phyloP scores from a whole-genome alignment of 192 early-diverging fungal species.

The Backusella mclennaniae region DNA sequence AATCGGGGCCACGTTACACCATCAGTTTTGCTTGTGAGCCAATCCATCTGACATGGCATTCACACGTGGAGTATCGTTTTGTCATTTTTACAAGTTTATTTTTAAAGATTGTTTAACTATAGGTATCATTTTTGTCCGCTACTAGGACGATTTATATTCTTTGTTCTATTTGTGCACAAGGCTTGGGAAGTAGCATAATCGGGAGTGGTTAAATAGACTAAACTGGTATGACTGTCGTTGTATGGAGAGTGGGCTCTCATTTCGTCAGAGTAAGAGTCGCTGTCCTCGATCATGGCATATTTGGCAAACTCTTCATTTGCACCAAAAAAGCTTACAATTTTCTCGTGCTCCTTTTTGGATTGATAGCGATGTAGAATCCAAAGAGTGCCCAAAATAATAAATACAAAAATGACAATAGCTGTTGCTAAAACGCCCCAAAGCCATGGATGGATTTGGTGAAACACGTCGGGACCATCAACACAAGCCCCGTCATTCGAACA shows the following conservation, averaged over 20 bases:
- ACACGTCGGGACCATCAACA: conserved; percentile 33
- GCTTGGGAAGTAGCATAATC: conserved; percentile 27
- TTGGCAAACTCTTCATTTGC: conserved; percentile 30
- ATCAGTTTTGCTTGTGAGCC: background rate
- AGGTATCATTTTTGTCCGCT: background rate
- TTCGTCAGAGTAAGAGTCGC: background rate
- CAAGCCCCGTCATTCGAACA: conserved; percentile 25
- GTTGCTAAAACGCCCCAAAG: conserved; percentile 31
- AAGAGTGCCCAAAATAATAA: conserved; percentile 13
- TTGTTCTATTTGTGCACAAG: background rate
- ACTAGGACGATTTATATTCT: background rate
- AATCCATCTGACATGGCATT: background rate
- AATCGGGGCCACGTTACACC: background rate
- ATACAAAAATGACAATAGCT: conserved; percentile 30
- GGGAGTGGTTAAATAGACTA: conserved; percentile 30
- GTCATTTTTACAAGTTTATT: background rate
- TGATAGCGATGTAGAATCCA: conserved; percentile 40
- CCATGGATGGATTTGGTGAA: conserved; percentile 21
- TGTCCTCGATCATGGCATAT: conserved; percentile 21
- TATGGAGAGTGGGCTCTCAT: background rate
- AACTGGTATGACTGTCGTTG: conserved; percentile 1
- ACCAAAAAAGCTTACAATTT: conserved; percentile 31
- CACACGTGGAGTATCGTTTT: background rate
- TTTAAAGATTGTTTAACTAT: background rate
- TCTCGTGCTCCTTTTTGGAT: conserved; percentile 35